These are phyloP conservation scores for Fusarium scirpi DNA, from an alignment of 2,329 filamentous ascomycete species.

Conservation along the genomic window DNA sequence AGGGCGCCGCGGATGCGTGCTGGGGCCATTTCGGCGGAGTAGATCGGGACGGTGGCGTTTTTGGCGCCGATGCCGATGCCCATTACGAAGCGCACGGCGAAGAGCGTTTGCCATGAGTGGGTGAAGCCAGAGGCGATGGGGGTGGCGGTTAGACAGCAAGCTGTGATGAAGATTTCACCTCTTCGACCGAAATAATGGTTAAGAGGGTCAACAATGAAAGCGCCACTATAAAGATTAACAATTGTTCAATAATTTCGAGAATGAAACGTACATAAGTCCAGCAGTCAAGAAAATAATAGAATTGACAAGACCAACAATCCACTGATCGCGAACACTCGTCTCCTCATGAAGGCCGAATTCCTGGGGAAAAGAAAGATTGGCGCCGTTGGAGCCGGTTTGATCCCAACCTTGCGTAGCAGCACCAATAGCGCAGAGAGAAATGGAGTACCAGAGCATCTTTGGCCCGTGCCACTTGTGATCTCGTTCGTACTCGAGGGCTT, in stretches of 20 bases:
- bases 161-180: constrained; percentile 72
- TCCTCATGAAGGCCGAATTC: constrained; percentile 51
- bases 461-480: constrained; percentile 70
- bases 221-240: constrained; percentile 30
- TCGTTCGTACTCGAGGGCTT: constrained; percentile 56
- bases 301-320: constrained; percentile 53
- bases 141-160: constrained; percentile 56
- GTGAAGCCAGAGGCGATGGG: constrained; percentile 64
- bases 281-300: constrained; percentile 56
- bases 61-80: constrained; percentile 77
- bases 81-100: constrained; percentile 73
- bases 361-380: constrained; percentile 69
- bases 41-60: constrained; percentile 74
- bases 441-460: constrained; percentile 57
- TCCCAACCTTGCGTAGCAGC: constrained; percentile 73
- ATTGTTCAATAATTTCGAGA: not conserved
- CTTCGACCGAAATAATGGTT: constrained; percentile 75
- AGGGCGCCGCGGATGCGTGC: constrained; percentile 75
- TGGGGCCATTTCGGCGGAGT: constrained; percentile 77
- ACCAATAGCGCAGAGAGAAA: constrained; percentile 66
- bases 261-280: constrained; percentile 66
- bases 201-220: constrained; percentile 61
- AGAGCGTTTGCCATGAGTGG: constrained; percentile 73
- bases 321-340: constrained; percentile 58
- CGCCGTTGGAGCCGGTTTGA: constrained; percentile 71